Conservation (phyloP, 768 basidiomycete genomes). For the Baorangia bicolor region DNA sequence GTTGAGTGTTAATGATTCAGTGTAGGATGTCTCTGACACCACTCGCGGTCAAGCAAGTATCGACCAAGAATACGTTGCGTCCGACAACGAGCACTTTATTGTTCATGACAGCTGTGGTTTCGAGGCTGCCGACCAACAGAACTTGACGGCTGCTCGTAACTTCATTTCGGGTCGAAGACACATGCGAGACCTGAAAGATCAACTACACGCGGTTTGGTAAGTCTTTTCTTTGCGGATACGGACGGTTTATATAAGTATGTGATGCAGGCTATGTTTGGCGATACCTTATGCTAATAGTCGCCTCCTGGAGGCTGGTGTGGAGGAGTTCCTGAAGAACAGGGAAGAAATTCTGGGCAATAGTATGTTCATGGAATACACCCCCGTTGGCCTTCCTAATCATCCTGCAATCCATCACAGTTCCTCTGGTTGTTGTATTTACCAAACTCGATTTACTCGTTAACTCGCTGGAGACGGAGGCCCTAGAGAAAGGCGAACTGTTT, state of each 20-base stretch:
- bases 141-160: not conserved
- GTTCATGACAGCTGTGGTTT: slow-evolving; percentile 6
- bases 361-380: not conserved
- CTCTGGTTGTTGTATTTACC: slow-evolving; percentile 5
- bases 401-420: not conserved
- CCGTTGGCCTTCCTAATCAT: not conserved
- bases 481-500: not conserved
- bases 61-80: not conserved
- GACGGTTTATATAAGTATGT: not conserved
- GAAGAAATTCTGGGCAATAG: slow-evolving; percentile 5
- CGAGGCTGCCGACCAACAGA: not conserved
- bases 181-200: not conserved
- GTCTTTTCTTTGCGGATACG: not conserved
- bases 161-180: not conserved
- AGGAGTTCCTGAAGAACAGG: not conserved
- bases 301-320: slow-evolving; percentile 1
- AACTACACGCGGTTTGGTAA: slow-evolving; percentile 6
- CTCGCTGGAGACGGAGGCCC: not conserved
- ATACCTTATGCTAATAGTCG: not conserved
- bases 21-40: slow-evolving; percentile 1
- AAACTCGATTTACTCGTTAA: slow-evolving; percentile 7
- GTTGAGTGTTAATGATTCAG: not conserved
- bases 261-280: not conserved
- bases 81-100: not conserved
- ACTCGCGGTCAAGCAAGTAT: slow-evolving; percentile 1